phyloP scores from a whole-genome alignment of 1,139 yeast species.

The Taiozyma sp. region DNA sequence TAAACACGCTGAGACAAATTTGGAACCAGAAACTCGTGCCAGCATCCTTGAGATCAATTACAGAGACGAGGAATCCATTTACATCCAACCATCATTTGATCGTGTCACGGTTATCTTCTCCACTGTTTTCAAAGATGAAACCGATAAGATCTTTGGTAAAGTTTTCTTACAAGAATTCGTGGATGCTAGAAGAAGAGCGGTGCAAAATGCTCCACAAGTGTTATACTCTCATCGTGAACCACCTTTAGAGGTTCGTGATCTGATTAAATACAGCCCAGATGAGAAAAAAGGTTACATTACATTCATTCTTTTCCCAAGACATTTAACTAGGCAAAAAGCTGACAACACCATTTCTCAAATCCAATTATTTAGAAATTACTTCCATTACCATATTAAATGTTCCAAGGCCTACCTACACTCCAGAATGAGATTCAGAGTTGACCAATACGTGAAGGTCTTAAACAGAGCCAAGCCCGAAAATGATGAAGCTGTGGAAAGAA shows the following conservation, averaged over 20 bases:
- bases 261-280: conserved; percentile 33
- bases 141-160: conserved; percentile 92
- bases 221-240: conserved; percentile 85
- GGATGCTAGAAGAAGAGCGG: conserved; percentile 93
- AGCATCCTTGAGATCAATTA: conserved; percentile 77
- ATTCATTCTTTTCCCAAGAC: conserved; percentile 62
- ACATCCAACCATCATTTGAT: conserved; percentile 88
- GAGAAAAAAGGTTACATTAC: conserved; percentile 72
- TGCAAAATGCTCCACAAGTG: conserved; percentile 98
- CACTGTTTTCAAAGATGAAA: conserved; percentile 92
- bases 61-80: conserved; percentile 91
- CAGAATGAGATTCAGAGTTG: conserved; percentile 94
- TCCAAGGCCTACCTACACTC: conserved; percentile 98
- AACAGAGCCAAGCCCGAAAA: conserved; percentile 97
- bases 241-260: conserved; percentile 74
- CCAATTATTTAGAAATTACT: conserved; percentile 89
- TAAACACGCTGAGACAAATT: conserved; percentile 42
- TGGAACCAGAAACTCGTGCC: conserved; percentile 42
- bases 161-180: conserved; percentile 97
- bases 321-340: conserved; percentile 63
- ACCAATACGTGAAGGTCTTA: conserved; percentile 89
- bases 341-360: conserved; percentile 86
- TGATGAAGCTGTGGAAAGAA: conserved; percentile 66
- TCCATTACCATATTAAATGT: conserved; percentile 97
- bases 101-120: conserved; percentile 96